Evolutionary conservation across 106 monocot species (phyloP).

Genomic region (Dioscorea alata): DNA sequence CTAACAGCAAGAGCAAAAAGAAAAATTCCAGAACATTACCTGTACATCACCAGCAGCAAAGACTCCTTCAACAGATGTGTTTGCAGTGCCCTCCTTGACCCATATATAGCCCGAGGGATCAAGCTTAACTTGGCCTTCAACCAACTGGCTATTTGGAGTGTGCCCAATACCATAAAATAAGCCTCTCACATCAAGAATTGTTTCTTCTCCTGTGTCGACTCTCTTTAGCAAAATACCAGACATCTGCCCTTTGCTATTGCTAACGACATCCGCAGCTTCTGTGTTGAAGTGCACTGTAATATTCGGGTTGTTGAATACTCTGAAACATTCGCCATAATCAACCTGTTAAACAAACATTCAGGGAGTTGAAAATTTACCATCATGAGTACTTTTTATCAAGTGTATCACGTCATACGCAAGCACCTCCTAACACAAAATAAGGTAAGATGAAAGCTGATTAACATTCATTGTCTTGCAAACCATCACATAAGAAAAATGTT

Average conservation of each 20-base stretch:
- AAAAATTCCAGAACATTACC: slow-evolving; percentile 28
- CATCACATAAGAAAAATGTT: too few relatives aligned
- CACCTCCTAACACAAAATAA: not conserved
- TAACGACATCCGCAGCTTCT: slow-evolving; percentile 70
- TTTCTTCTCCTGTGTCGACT: slow-evolving; percentile 65
- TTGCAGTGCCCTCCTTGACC: slow-evolving; percentile 69
- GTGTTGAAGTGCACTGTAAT: slow-evolving; percentile 97
- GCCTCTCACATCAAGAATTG: slow-evolving; percentile 75
- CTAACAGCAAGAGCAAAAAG: too few relatives aligned
- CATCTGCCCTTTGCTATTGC: slow-evolving; percentile 91
- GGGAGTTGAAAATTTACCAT: slow-evolving; percentile 61
- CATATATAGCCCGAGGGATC: slow-evolving; percentile 71
- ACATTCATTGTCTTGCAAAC: too few relatives aligned
- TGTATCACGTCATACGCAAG: slow-evolving; percentile 8
- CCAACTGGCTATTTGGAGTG: slow-evolving; percentile 84
- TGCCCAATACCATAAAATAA: slow-evolving; percentile 97
- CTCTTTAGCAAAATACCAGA: slow-evolving; percentile 68
- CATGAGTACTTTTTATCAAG: slow-evolving; percentile 6
- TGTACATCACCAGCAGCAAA: slow-evolving; percentile 99
- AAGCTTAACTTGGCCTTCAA: slow-evolving; percentile 87
- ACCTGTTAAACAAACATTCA: slow-evolving; percentile 99
- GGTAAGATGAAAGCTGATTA: too few relatives aligned
- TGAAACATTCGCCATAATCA: slow-evolving; percentile 99
- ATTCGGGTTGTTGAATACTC: slow-evolving; percentile 96
- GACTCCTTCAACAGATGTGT: slow-evolving; percentile 93